Evolutionary conservation across 345 rosid genomes (phyloP), one percentile per base, ranked within the genome.

Genomic region (Salix dunnii): DNA sequence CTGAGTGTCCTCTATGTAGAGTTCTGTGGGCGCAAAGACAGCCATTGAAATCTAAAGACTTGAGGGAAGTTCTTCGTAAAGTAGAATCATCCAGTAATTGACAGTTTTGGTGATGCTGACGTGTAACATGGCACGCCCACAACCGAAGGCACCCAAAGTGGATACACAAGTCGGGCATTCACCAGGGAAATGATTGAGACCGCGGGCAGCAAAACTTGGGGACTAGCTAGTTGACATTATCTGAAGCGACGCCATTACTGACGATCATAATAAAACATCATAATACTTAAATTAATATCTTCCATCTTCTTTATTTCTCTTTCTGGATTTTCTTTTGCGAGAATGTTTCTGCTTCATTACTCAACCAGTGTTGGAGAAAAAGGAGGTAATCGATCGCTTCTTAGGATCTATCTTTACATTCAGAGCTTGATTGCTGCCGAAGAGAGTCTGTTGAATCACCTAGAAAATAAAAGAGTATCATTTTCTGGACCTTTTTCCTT

Each of bases 61-160:
- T 14, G 71, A 38, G 21, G 73, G 51, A 46, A 70, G 38, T 30
- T 46, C 73, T 7, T 3, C 28, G 67, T 27, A 17, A 16, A 51
- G 74, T 68, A 68, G 78, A 83, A 79, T 74, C 81, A 75, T 77
- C 75, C 17, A 75, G 76, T 77, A 58, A 74, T 67, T 76, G 64
- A 43, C 70, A 71, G 66, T 51, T 68, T 33, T 55, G 64, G 71
- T 62, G 28, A 71, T 81, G 84, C 83, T 46, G 51, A 62, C 30
- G 65, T 28, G 30, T 31, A 51, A 78, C 78, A 84, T 85, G 85
- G 75, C 75, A 67, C 17, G 68, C 36, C 65, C 76, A 64, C 75
- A 65, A 79, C 49, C 49, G 63, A 78, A 64, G 79, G 71, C 74
- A 68, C 58, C 67, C 48, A 18, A 73, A 78, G 84, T 82, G 84